Evolutionary conservation across 225 moss, liverwort and hornwort species (phyloP), one percentile per base, ranked within the genome.

Genomic region (Marchantia paleacea): DNA sequence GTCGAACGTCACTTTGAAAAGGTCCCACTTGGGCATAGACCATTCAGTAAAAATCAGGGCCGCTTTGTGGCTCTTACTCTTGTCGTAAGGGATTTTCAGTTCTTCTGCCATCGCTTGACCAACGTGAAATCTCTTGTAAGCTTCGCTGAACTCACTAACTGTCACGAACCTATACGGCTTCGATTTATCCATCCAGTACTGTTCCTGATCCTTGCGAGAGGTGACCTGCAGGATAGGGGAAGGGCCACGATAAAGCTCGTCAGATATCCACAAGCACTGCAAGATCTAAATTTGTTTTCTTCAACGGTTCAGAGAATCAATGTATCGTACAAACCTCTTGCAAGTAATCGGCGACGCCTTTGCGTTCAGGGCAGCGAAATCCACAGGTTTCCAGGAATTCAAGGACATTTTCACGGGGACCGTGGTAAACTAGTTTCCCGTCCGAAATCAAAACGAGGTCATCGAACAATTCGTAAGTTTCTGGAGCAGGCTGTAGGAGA

Each of bases 391-490:
- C 90, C 12, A 97, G 90, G 72, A 94, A 94, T 26, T 82, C 88
- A 0, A 94, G 82, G 49, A 94, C 87, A 51, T 87, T 74, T 3
- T 91, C 89, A 0, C 91, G 82, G 0, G 94, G 92, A 6, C 96
- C 96, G 6, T 94, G 92, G 82, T 91, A 97, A 26, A 83, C 91
- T 53, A 97, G 77, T 78, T 93, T 94, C 7, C 96, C 91, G 68
- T 97, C 94, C 0, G 94, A 89, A 68, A 97, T 87, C 74, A 97
- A 64, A 13, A 94, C 85, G 50, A 96, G 70, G 68, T 96, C 96
- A 18, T 96, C 96, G 8, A 96, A 96, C 60, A 96, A 93, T 52
- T 96, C 86, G 20, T 88, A 96, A 0, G 93, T 94, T 66, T 96
- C 96, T 8, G 96, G 94, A 31, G 96, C 92, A 19, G 96, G 96